phyloP scores from a whole-genome alignment of 306 rosid species.

The Argentina anserina region DNA sequence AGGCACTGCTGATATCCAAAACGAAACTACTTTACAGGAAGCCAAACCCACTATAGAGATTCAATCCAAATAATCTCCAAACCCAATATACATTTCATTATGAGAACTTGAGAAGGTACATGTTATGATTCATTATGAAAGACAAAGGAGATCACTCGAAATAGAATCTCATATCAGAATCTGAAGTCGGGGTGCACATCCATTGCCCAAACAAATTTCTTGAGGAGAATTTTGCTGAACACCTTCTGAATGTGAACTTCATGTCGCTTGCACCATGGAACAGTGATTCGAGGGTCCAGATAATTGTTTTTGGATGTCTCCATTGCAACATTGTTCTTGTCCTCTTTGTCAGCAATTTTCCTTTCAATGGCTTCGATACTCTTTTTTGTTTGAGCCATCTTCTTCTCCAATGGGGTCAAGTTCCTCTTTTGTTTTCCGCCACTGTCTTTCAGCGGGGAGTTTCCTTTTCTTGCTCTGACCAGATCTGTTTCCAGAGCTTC shows the following conservation, averaged over 20 bases:
- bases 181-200: constrained; percentile 87
- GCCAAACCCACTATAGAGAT: background rate
- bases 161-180: constrained; percentile 50
- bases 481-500: constrained; percentile 74
- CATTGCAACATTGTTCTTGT: constrained; percentile 82
- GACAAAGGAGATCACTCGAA: background rate
- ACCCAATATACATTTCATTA: too few relatives aligned
- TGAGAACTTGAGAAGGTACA: too few relatives aligned
- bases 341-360: constrained; percentile 80
- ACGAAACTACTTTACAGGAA: too few relatives aligned
- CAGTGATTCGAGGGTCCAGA: constrained; percentile 97
- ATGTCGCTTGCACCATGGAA: constrained; percentile 98
- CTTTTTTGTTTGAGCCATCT: constrained; percentile 65
- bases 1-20: background rate
- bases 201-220: constrained; percentile 95
- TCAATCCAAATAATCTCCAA: constrained; percentile 1
- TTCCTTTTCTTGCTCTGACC: constrained; percentile 82
- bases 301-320: constrained; percentile 94
- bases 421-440: constrained; percentile 70
- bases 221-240: constrained; percentile 79
- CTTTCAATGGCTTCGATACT: constrained; percentile 53
- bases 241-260: constrained; percentile 97
- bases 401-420: constrained; percentile 67
- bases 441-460: constrained; percentile 63
- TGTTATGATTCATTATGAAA: too few relatives aligned